phyloP scores from a whole-genome alignment of 1,284 basidiomycete genomes.

The Lentinula novae-zelandiae region DNA sequence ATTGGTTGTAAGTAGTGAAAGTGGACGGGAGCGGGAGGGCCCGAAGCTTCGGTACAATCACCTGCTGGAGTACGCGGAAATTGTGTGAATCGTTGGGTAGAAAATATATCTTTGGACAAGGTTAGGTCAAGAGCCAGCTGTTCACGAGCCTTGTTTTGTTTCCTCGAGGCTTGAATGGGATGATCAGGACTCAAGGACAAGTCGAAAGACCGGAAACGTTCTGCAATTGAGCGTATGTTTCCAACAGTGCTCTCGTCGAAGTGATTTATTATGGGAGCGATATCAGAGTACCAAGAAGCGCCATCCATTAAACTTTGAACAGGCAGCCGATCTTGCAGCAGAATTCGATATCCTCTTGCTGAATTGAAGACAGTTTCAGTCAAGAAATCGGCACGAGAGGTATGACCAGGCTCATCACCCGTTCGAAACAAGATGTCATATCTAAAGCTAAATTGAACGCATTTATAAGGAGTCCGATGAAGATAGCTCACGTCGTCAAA shows the following conservation, averaged over 20 bases:
- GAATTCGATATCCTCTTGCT: conserved; percentile 45
- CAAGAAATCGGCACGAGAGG: conserved; percentile 53
- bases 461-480: not conserved
- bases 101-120: conserved; percentile 56
- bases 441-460: conserved; percentile 30
- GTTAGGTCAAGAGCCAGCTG: conserved; percentile 61
- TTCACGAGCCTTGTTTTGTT: conserved; percentile 53
- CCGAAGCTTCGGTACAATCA: conserved; percentile 35
- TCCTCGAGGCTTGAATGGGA: conserved; percentile 35
- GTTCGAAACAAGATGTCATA: conserved; percentile 58
- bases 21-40: conserved; percentile 45
- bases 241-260: conserved; percentile 35
- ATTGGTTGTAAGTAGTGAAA: conserved; percentile 62
- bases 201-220: conserved; percentile 40
- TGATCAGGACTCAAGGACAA: conserved; percentile 34
- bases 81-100: conserved; percentile 27
- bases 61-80: conserved; percentile 27
- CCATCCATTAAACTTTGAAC: conserved; percentile 32
- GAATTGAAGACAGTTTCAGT: conserved; percentile 47
- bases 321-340: conserved; percentile 44
- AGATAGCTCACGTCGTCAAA: conserved; percentile 48
- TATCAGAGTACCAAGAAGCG: conserved; percentile 51
- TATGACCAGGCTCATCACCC: conserved; percentile 39
- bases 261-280: conserved; percentile 39
- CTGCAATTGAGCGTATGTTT: conserved; percentile 30